Conservation (phyloP, 176 grass and related monocot species). For the Oryza glumipatula region DNA sequence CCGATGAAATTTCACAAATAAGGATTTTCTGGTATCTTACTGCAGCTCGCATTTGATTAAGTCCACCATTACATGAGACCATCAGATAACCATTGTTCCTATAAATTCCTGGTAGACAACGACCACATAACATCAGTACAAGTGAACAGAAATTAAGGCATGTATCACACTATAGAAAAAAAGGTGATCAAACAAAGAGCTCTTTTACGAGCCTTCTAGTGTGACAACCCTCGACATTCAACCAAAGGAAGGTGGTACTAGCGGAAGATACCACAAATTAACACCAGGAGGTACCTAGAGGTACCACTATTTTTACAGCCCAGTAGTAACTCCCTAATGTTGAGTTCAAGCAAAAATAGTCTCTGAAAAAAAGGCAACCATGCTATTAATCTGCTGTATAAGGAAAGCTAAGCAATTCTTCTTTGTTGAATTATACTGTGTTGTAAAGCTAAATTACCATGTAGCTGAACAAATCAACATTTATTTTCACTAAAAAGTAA, state of each 20-base stretch:
- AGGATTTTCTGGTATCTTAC: constrained; percentile 45
- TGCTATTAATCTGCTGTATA: neutral
- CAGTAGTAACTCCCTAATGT: neutral
- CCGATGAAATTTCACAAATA: neutral
- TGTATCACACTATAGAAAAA: neutral
- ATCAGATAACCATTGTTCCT: constrained; percentile 92
- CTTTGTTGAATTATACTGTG: neutral
- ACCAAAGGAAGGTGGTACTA: neutral
- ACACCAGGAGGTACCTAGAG: neutral
- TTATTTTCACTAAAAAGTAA: neutral
- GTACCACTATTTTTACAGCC: neutral
- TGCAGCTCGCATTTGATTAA: constrained; percentile 96
- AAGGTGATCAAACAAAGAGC: neutral
- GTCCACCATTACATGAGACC: constrained; percentile 96
- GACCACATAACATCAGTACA: constrained; percentile 1
- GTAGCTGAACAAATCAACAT: neutral
- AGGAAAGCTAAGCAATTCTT: neutral
- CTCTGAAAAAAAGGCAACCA: neutral
- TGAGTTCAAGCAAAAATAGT: neutral
- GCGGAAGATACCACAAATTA: neutral
- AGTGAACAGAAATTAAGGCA: constrained; percentile 13
- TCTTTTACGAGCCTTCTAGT: neutral
- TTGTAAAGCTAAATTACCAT: neutral
- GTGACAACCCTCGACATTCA: neutral
- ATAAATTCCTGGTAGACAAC: constrained; percentile 69